These are phyloP conservation scores for Rhizophora mangle DNA, from an alignment of 345 rosid species.

Conservation along the genomic window DNA sequence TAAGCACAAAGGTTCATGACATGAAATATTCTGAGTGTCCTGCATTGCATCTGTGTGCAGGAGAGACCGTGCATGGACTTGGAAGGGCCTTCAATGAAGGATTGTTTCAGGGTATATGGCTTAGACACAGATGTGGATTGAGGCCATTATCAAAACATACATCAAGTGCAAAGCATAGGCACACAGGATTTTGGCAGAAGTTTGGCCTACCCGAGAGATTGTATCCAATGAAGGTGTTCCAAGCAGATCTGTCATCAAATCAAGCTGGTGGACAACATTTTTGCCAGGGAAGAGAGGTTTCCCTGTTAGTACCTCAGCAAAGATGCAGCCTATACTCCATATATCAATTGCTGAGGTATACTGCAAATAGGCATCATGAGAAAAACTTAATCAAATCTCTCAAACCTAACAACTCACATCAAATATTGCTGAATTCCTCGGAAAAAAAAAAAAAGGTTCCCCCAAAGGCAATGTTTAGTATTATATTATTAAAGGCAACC, in stretches of 20 bases:
- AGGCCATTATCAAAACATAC: not conserved
- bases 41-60: too few relatives aligned
- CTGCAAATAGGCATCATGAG: slow-evolving; percentile 41
- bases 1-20: slow-evolving; percentile 3
- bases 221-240: slow-evolving; percentile 94
- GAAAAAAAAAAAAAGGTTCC: too few relatives aligned
- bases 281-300: slow-evolving; percentile 93
- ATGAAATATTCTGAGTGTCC: too few relatives aligned
- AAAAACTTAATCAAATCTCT: not conserved
- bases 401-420: too few relatives aligned
- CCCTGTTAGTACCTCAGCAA: slow-evolving; percentile 86
- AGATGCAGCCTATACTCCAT: slow-evolving; percentile 98
- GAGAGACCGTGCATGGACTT: too few relatives aligned
- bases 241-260: slow-evolving; percentile 92
- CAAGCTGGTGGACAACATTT: slow-evolving; percentile 95
- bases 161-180: not conserved
- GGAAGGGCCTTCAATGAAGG: too few relatives aligned
- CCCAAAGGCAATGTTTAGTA: too few relatives aligned
- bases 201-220: slow-evolving; percentile 59
- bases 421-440: too few relatives aligned
- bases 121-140: not conserved
- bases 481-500: too few relatives aligned
- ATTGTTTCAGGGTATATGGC: not conserved
- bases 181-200: not conserved
- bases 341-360: slow-evolving; percentile 96